Conservation (phyloP, 1,139 yeast species). For the Ashbya aceris region DNA sequence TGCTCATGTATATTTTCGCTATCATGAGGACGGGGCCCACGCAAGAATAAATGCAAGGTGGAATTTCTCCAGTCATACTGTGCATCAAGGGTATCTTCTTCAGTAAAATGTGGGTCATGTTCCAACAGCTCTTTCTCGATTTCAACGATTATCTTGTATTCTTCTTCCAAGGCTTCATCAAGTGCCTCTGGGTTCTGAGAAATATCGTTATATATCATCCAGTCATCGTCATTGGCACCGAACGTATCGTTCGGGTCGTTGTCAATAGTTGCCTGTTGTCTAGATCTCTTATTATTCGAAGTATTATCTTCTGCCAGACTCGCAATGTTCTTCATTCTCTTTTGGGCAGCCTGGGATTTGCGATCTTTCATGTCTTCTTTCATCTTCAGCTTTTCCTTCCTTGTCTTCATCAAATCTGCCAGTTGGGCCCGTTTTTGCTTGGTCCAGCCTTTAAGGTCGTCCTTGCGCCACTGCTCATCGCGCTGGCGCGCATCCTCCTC, state of each 20-base stretch:
- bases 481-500: slow-evolving; percentile 45
- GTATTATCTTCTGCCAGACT: slow-evolving; percentile 69
- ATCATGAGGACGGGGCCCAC: slow-evolving; percentile 77
- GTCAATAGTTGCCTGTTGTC: slow-evolving; percentile 60
- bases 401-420: slow-evolving; percentile 43
- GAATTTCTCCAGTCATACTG: slow-evolving; percentile 83
- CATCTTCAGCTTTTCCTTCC: slow-evolving; percentile 61
- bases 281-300: slow-evolving; percentile 37
- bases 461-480: slow-evolving; percentile 70
- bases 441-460: slow-evolving; percentile 75
- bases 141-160: slow-evolving; percentile 47
- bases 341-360: slow-evolving; percentile 85
- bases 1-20: slow-evolving; percentile 58
- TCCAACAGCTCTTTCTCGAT: slow-evolving; percentile 70
- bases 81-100: slow-evolving; percentile 76
- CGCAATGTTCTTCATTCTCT: slow-evolving; percentile 86
- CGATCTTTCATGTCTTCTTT: slow-evolving; percentile 77
- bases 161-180: slow-evolving; percentile 68
- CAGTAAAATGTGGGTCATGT: slow-evolving; percentile 74
- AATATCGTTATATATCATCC: slow-evolving; percentile 85
- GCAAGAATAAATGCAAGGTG: slow-evolving; percentile 68
- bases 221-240: slow-evolving; percentile 94
- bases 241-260: slow-evolving; percentile 91
- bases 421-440: slow-evolving; percentile 56
- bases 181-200: slow-evolving; percentile 53